phyloP scores from a whole-genome alignment of 164 flowering plant genomes.

The Akebia trifoliata region DNA sequence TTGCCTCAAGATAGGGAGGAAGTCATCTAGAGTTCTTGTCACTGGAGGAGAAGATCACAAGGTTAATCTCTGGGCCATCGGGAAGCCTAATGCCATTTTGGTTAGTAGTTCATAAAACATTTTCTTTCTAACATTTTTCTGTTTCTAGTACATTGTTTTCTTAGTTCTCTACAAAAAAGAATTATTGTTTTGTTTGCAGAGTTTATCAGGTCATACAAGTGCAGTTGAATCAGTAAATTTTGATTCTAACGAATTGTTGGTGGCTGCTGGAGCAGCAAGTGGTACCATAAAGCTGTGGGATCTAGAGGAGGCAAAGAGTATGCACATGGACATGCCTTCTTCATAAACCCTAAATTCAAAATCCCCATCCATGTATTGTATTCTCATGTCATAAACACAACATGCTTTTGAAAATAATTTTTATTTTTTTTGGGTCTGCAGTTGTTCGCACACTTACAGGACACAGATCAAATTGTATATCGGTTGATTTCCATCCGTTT shows the following conservation, averaged over 20 bases:
- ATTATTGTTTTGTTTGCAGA: constrained; percentile 36
- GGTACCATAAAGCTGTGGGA: constrained; percentile 99
- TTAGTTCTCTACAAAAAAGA: neutral
- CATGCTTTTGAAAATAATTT: too few relatives aligned
- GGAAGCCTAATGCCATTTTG: constrained; percentile 89
- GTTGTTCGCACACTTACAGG: constrained; percentile 98
- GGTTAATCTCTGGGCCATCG: constrained; percentile 97
- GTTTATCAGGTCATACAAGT: constrained; percentile 93
- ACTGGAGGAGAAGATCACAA: constrained; percentile 99
- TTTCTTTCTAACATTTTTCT: neutral
- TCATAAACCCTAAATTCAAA: too few relatives aligned
- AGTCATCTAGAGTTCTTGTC: constrained; percentile 86
- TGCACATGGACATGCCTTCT: constrained; percentile 9
- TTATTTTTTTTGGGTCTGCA: constrained; percentile 22
- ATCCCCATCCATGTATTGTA: too few relatives aligned
- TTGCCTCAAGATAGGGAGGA: constrained; percentile 91
- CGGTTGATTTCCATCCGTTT: constrained; percentile 98
- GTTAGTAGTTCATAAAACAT: constrained; percentile 39
- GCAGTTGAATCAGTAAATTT: constrained; percentile 92
- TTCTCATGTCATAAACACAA: too few relatives aligned
- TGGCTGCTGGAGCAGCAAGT: constrained; percentile 98
- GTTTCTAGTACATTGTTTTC: neutral
- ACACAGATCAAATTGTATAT: constrained; percentile 91
- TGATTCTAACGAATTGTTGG: constrained; percentile 89
- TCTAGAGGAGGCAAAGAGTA: constrained; percentile 96